These are phyloP conservation scores for Athelia sp. DNA, from an alignment of 1,284 basidiomycete species.

Conservation along the genomic window DNA sequence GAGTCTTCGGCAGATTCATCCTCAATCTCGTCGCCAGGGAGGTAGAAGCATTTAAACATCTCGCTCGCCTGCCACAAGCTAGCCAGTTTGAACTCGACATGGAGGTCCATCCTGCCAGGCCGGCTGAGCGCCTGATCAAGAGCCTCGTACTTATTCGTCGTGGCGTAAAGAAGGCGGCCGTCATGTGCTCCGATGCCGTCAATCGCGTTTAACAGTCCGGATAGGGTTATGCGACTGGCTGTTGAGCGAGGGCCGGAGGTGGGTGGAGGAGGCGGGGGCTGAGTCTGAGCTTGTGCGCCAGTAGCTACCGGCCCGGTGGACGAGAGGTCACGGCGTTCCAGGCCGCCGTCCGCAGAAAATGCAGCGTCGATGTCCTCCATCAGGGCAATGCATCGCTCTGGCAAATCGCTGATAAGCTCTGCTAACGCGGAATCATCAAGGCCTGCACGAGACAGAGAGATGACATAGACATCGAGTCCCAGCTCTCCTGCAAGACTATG, in stretches of 20 bases:
- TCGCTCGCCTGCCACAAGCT: conserved; percentile 61
- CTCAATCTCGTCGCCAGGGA: conserved; percentile 29
- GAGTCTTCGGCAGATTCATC: conserved; percentile 19
- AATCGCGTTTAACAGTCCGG: conserved; percentile 69
- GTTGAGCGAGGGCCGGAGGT: conserved; percentile 11
- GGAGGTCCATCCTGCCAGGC: conserved; percentile 79
- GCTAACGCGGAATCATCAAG: conserved; percentile 74
- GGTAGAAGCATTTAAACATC: conserved; percentile 64
- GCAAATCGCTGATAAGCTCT: conserved; percentile 76
- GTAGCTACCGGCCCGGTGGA: neutral
- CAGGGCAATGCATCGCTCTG: conserved; percentile 76
- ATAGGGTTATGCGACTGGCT: conserved; percentile 50
- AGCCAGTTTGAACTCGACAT: conserved; percentile 67
- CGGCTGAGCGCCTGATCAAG: conserved; percentile 71
- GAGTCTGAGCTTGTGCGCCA: conserved; percentile 4
- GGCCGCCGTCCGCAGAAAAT: conserved; percentile 43
- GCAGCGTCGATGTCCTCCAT: conserved; percentile 84
- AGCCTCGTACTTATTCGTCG: conserved; percentile 64
- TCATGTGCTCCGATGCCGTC: conserved; percentile 75
- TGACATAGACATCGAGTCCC: conserved; percentile 75
- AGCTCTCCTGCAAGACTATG: conserved; percentile 83
- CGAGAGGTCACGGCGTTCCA: conserved; percentile 33
- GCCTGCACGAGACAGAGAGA: conserved; percentile 72
- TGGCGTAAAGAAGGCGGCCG: conserved; percentile 72
- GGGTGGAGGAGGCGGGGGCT: conserved; percentile 10